phyloP scores from a whole-genome alignment of 2,329 filamentous ascomycete genomes.

The Fusarium odoratissimum region DNA sequence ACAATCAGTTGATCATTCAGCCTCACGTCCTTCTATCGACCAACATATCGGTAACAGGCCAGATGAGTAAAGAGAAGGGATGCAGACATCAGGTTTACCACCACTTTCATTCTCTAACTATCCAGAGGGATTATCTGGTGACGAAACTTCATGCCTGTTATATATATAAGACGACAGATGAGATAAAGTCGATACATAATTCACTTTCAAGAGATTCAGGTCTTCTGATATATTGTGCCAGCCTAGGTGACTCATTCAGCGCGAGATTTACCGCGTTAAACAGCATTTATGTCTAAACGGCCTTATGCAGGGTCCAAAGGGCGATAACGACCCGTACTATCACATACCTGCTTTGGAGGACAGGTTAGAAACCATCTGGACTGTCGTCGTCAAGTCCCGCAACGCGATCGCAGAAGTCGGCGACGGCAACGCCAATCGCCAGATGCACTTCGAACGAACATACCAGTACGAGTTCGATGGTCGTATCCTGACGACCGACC shows the following conservation, averaged over 20 bases:
- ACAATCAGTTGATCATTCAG: fast-evolving
- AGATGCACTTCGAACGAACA: neutral
- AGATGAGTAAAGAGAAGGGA: neutral
- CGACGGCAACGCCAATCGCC: neutral
- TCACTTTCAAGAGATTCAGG: neutral
- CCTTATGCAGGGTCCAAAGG: neutral
- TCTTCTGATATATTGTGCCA: neutral
- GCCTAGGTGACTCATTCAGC: neutral
- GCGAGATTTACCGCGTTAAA: neutral
- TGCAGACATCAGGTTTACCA: neutral
- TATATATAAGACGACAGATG: no score
- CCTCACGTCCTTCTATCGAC: neutral
- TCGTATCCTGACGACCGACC: neutral
- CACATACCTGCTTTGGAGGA: no score
- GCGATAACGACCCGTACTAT: no score
- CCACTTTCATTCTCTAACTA: neutral
- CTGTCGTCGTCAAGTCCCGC: neutral
- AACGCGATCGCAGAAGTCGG: neutral
- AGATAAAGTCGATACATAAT: neutral
- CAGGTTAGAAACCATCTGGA: no score
- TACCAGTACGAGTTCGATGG: no score
- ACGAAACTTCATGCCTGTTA: neutral
- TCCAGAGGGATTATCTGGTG: neutral
- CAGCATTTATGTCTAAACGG: no score
- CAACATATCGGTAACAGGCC: no score